Base-by-base conservation (phyloP, 345 rosid genomes). In the Erucastrum elatum region DNA sequence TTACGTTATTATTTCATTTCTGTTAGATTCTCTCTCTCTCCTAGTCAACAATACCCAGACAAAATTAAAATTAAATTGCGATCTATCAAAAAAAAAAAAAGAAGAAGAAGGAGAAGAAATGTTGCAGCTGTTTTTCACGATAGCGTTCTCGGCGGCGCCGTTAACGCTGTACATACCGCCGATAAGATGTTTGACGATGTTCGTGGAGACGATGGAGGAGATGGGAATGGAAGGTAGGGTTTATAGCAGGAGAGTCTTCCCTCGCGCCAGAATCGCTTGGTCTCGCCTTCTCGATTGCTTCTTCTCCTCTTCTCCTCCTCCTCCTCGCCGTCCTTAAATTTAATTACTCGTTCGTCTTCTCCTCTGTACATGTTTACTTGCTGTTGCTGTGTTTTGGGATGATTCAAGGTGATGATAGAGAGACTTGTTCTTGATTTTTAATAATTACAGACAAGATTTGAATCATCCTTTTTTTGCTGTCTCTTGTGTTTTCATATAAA, bases 101-200 rank as follows among this genome's bases (percentile, higher is more conserved):
- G 8, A n/a, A 11, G 15, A 12, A n/a, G n/a, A 9, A 2, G 25
- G n/a, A n/a, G n/a, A n/a, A n/a, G n/a, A n/a, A 39, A 85, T 88
- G 91, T 34, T 94, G 84, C 93, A 90, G 87, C 46, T 94, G 76
- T 84, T 94, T 65, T 89, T 87, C 79, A 89, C 97, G 56, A 80
- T 94, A 68, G 97, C 93, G 16, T 92, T 94, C 83, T 92, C 98
- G 37, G 98, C 96, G 11, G 87, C 83, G 75, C 98, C 98, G 39
- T 82, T 94, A 87, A 90, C 89, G 26, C 82, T 94, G 56, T 94
- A 92, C 56, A 72, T 92, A 76, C 98, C 97, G 11, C n/a, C n/a
- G n/a, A n/a, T n/a, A n/a, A n/a, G n/a, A n/a, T n/a, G 88, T 88
- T 83, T 94, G 82, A 94, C 84, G 76, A 82, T 78, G 44, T 94